These are phyloP conservation scores for Avena insularis DNA, from an alignment of 176 grass and related monocot genomes.

Conservation along the genomic window DNA sequence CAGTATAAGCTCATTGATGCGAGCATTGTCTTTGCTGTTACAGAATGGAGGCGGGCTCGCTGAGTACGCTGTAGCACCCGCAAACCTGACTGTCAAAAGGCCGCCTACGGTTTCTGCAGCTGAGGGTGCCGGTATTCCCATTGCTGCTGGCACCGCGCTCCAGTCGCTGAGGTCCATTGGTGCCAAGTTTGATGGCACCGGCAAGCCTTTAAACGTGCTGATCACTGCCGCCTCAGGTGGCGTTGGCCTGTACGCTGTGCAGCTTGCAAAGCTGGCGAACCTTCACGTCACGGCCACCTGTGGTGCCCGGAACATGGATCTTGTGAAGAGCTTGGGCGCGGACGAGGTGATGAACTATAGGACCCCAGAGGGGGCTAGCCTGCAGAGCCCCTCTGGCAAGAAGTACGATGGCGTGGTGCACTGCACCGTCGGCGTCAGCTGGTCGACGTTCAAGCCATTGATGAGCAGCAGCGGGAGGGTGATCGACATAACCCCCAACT, in stretches of 20 bases:
- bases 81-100: conserved; percentile 45
- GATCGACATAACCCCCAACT: conserved; percentile 56
- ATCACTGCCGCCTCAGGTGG: conserved; percentile 56
- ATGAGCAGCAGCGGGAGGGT: conserved; percentile 49
- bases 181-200: conserved; percentile 60
- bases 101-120: not conserved
- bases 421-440: conserved; percentile 54
- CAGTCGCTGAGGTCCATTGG: conserved; percentile 44
- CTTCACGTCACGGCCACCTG: conserved; percentile 72
- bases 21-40: not conserved
- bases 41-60: conserved; percentile 70
- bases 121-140: conserved; percentile 9
- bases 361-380: conserved; percentile 54
- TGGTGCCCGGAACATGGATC: conserved; percentile 51
- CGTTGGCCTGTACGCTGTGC: conserved; percentile 8
- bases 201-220: conserved; percentile 53
- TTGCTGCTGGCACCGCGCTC: conserved; percentile 48
- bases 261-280: conserved; percentile 46
- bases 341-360: conserved; percentile 77
- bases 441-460: conserved; percentile 56
- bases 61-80: conserved; percentile 52
- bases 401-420: conserved; percentile 66
- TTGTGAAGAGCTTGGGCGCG: conserved; percentile 64
- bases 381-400: conserved; percentile 61
- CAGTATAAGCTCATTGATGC: not conserved